Base-by-base conservation (phyloP, 2,329 filamentous ascomycete genomes). In the Sclerotinia spermophila region DNA sequence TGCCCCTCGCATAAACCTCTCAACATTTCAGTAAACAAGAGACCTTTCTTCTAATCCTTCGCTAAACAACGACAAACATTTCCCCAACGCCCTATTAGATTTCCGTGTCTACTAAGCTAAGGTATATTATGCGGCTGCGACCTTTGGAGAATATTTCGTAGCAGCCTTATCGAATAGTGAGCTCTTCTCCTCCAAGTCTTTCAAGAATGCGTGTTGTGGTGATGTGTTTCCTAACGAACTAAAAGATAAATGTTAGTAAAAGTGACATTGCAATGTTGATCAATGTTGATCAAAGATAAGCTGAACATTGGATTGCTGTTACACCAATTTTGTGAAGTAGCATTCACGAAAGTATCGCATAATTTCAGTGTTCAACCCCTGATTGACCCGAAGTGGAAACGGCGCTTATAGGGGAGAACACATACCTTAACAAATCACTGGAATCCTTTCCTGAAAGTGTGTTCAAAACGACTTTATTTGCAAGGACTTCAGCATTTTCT, bases 151-250 rank as follows among this genome's bases (percentile, higher is more conserved):
- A 82, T 96, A 98, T 83, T 97, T 98, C 38, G 88, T 85, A 30
- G 92, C 92, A 19, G 94, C 94, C 77, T 89, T 89, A 80, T 97
- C 93, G 79, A 98, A 98, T 71, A 94, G 82, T n/a, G 85, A 87
- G 80, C 89, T 93, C 89, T 97, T 98, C 82, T 93, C 92, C 77
- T 89, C 86, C 76, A 97, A 82, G 76, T 97, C 94, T 55, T 81
- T 80, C 71, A 97, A 80, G 73, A 96, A 84, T 45, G 87, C 82
- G 81, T 97, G 94, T 68, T 90, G 82, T 38, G 90, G 86, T 68
- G 91, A 86, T 24, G 83, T 82, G 67, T 85, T 86, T 80, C 87
- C 82, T 44, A 91, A 81, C 38, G 83, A 81, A 70, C 88, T 90
- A 51, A 30, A 53, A 10, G 33, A 64, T 0, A 33, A 19, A 62